phyloP scores from a whole-genome alignment of 2,329 filamentous ascomycete species.

The Xylariaceae sp. region DNA sequence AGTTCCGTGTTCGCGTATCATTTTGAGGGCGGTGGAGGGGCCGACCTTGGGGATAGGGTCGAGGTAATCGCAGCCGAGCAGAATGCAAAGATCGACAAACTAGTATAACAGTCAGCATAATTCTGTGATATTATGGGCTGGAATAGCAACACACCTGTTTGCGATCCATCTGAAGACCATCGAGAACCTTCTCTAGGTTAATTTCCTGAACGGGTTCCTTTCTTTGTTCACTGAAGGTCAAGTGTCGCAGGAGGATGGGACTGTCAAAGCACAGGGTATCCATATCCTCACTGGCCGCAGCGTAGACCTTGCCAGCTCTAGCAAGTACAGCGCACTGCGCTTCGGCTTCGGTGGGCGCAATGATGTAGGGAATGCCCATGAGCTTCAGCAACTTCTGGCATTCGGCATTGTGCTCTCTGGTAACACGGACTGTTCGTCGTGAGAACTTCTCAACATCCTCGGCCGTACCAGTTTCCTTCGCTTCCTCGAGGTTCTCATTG shows the following conservation, averaged over 20 bases:
- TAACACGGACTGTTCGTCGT: constrained; percentile 84
- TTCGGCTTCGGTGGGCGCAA: constrained; percentile 94
- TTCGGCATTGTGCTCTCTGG: constrained; percentile 93
- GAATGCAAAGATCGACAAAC: constrained; percentile 97
- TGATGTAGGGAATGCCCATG: constrained; percentile 94
- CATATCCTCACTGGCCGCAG: constrained; percentile 97
- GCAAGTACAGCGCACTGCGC: constrained; percentile 92
- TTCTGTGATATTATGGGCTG: too few species aligned
- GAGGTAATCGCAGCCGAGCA: constrained; percentile 95
- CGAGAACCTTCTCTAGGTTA: constrained; percentile 76
- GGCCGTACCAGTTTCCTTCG: constrained; percentile 93
- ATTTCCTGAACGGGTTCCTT: constrained; percentile 99
- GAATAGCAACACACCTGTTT: constrained; percentile 56
- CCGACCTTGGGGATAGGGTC: constrained; percentile 95
- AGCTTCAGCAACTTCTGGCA: constrained; percentile 85
- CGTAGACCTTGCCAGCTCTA: constrained; percentile 89
- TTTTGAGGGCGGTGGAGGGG: constrained; percentile 82
- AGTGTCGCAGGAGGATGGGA: constrained; percentile 82
- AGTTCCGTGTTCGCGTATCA: constrained; percentile 86
- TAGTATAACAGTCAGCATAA: constrained; percentile 34
- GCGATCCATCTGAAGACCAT: constrained; percentile 81
- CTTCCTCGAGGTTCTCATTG: constrained; percentile 83
- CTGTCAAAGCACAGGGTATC: constrained; percentile 94
- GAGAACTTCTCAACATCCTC: constrained; percentile 99
- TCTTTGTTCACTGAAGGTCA: constrained; percentile 94